Base-by-base conservation (phyloP, 2,329 filamentous ascomycete species). In the Dactylonectria macrodidyma region DNA sequence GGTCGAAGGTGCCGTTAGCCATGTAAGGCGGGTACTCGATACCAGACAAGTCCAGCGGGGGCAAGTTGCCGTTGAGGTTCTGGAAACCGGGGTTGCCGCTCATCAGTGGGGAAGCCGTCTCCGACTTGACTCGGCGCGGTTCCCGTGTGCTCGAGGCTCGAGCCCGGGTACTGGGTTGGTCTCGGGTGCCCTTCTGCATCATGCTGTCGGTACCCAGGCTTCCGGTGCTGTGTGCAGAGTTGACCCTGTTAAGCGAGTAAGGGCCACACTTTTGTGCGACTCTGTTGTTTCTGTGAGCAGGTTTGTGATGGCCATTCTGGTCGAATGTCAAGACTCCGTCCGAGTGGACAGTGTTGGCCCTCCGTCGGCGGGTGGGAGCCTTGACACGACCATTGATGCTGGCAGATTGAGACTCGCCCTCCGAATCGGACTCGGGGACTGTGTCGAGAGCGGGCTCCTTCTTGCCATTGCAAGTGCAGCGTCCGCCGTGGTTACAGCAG, bases 401-500 rank as follows among this genome's bases (percentile, higher is more conserved):
- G 48, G 71, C 63, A 30, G 73, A 69, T 34, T 77, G 76, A 54
- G 79, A 75, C 62, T 86, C 84, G 67, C 83, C 81, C 71, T 91
- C 86, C 68, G 89, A 88, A 76, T 90, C 87, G 69, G 89, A 89
- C 78, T 92, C 90, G 61, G 88, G 89, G 16, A 92, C 89, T 2
- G 89, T 88, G 75, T 91, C 89, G 66, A 91, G 85, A 71, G 72
- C 75, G 54, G 82, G 82, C 75, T 92, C 90, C 79, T 89, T 91
- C 81, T 91, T 92, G 77, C 87, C 80, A 63, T 85, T 85, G 79
- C 91, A 93, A 62, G 88, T 88, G 83, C 91, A 93, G 73, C 87
- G 87, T 52, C 87, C 89, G 70, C 90, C 91, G 74, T 92, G 90
- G 78, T 91, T 92, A 80, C 90, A 92, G 81, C 89, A 92, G 80